Percentiles rank a stretch among this genome's conserved stretches.
Conservation (phyloP, 495 filamentous ascomycete genomes). For the Penicillium fimorum region DNA sequence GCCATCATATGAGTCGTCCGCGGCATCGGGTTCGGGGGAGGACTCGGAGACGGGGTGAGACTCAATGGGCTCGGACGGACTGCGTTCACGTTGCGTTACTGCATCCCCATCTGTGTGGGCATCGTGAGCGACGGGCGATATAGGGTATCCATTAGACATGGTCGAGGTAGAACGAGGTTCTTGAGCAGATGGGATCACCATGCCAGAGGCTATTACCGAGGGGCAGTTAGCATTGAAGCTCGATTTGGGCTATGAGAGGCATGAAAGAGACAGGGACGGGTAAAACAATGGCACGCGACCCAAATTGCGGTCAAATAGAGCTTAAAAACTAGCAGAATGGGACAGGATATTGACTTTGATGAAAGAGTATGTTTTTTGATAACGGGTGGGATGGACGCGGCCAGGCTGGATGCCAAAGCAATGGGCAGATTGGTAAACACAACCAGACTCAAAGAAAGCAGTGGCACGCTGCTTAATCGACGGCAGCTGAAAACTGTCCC, state of each 20-base stretch:
- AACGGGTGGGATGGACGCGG: slow-evolving; percentile 41
- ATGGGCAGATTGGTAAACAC: slow-evolving; percentile 26
- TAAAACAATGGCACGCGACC: slow-evolving; percentile 41
- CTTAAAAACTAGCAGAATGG: slow-evolving; percentile 25
- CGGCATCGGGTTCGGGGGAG: slow-evolving; percentile 60
- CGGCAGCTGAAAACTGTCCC: slow-evolving; percentile 5
- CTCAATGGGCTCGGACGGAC: slow-evolving; percentile 50
- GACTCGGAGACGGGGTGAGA: slow-evolving; percentile 45
- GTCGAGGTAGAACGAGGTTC: slow-evolving; percentile 41
- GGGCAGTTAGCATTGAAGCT: slow-evolving; percentile 50
- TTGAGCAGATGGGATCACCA: slow-evolving; percentile 52
- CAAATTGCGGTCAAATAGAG: slow-evolving; percentile 27
- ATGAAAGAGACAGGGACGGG: slow-evolving; percentile 18
- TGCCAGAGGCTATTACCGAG: slow-evolving; percentile 47
- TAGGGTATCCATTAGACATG: slow-evolving; percentile 50
- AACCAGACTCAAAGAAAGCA: slow-evolving; percentile 20
- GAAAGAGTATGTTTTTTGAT: slow-evolving; percentile 43
- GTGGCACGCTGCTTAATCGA: slow-evolving; percentile 15
- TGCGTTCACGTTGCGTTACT: slow-evolving; percentile 50
- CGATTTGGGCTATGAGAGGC: slow-evolving; percentile 20
- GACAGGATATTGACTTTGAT: slow-evolving; percentile 40
- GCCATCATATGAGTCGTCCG: slow-evolving; percentile 53
- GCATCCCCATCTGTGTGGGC: slow-evolving; percentile 36
- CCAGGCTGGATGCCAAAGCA: slow-evolving; percentile 32
- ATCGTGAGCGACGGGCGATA: slow-evolving; percentile 39